Conservation (phyloP, 208 protist species). For the Acanthamoeba royreba region DNA sequence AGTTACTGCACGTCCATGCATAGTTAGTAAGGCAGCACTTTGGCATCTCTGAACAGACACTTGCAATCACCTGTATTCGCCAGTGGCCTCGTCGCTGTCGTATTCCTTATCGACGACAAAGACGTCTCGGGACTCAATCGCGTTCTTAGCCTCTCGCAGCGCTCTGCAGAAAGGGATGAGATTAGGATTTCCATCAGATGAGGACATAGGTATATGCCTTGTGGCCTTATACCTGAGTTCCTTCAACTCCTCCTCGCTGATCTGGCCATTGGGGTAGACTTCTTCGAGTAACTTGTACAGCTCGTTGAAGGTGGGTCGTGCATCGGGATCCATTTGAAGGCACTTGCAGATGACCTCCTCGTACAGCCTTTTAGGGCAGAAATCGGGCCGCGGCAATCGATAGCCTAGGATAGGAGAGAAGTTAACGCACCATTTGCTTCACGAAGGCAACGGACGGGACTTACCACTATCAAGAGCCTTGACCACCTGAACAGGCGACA, state of each 20-base stretch:
- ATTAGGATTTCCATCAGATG: background rate
- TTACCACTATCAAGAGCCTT: background rate
- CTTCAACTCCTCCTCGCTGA: background rate
- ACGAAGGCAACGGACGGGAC: too few relatives aligned
- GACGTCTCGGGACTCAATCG: background rate
- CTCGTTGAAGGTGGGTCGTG: slow-evolving; percentile 17
- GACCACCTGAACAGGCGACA: background rate
- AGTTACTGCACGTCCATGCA: background rate
- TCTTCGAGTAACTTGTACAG: background rate
- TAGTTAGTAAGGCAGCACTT: background rate
- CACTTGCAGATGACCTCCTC: slow-evolving; percentile 15
- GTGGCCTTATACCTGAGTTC: slow-evolving; percentile 15
- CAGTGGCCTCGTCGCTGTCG: background rate
- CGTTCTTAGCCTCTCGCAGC: background rate
- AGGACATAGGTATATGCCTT: background rate
- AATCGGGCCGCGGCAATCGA: background rate
- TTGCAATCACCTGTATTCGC: background rate
- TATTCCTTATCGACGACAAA: background rate
- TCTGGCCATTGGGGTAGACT: slow-evolving; percentile 13
- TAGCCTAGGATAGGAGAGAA: background rate
- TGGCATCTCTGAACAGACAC: too few relatives aligned
- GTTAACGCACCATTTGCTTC: too few relatives aligned
- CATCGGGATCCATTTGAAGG: background rate
- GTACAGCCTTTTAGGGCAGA: slow-evolving; percentile 6
- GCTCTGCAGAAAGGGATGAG: background rate